Evolutionary conservation across 176 grass and related monocot species (phyloP), one percentile per base, ranked within the genome.

Genomic region (Triticum aestivum): DNA sequence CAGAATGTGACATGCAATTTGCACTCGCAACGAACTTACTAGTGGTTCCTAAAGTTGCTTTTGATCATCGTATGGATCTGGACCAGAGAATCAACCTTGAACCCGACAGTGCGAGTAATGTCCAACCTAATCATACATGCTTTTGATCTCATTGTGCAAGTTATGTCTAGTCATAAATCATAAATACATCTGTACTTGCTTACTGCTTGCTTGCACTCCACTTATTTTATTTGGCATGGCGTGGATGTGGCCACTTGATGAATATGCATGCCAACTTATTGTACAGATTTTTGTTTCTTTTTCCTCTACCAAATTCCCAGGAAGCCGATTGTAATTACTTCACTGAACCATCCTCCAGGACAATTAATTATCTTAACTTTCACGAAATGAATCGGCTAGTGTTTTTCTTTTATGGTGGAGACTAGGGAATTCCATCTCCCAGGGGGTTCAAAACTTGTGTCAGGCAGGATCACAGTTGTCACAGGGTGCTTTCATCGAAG

Each of bases 41-140:
- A 30, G 69, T 70, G 79, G n/a, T 77, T 86, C 27, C 8, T 58
- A 69, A 67, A 49, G 42, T 65, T 89, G 59, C 68, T 66, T 89
- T 89, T 85, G 82, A 24, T 84, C 66, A 35, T 26, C 37, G 12
- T 20, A 41, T 84, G 32, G 39, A 42, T 70, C 67, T 80, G 56
- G 44, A 61, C 32, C 38, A 35, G 72, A 13, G 63, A 56, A 66
- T 89, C 61, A 73, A 79, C 42, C 2, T 73, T 73, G 67, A 79
- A 79, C 9, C 30, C 75, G 9, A 42, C 76, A 54, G 23, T 39
- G 23, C 76, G 73, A 30, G 65, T 73, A 51, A 30, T 58, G 58
- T 66, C 73, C 45, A 30, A 76, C 30, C 73, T 76, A 54, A 76
- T 75, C 26, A 75, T 33, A 54, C 27, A 1, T 32, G 15, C 45